phyloP scores from a whole-genome alignment of 1,284 basidiomycete genomes.

The Marasmius fiardii region DNA sequence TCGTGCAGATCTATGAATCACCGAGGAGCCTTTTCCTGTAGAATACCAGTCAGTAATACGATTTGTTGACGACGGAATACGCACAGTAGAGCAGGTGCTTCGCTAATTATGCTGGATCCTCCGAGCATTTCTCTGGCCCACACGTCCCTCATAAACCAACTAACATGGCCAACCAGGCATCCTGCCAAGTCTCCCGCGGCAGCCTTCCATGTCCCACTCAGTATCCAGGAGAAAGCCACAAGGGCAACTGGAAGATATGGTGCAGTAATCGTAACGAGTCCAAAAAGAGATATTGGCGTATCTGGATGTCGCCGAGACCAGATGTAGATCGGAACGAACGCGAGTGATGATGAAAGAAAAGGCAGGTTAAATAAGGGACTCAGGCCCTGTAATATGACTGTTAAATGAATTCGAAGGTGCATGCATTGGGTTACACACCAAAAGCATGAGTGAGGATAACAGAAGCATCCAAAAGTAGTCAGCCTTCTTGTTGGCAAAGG shows the following conservation, averaged over 20 bases:
- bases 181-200: constrained; percentile 86
- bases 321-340: constrained; percentile 93
- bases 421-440: constrained; percentile 47
- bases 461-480: constrained; percentile 94
- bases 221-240: constrained; percentile 85
- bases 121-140: constrained; percentile 93
- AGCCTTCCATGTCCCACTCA: constrained; percentile 84
- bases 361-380: constrained; percentile 88
- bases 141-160: constrained; percentile 92
- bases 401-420: background rate
- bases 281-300: constrained; percentile 94
- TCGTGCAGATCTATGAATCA: constrained; percentile 29
- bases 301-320: constrained; percentile 95
- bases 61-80: constrained; percentile 30
- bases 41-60: constrained; percentile 3
- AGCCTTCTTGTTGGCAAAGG: constrained; percentile 86
- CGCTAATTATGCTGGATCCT: constrained; percentile 70
- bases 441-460: constrained; percentile 76
- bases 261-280: constrained; percentile 90
- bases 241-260: constrained; percentile 93
- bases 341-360: constrained; percentile 85
- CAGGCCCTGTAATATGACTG: constrained; percentile 48
- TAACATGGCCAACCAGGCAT: constrained; percentile 86
- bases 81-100: constrained; percentile 78
- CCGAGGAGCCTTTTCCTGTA: constrained; percentile 64